phyloP scores from a whole-genome alignment of 805 yeast genomes.

The Candida nanaspora region DNA sequence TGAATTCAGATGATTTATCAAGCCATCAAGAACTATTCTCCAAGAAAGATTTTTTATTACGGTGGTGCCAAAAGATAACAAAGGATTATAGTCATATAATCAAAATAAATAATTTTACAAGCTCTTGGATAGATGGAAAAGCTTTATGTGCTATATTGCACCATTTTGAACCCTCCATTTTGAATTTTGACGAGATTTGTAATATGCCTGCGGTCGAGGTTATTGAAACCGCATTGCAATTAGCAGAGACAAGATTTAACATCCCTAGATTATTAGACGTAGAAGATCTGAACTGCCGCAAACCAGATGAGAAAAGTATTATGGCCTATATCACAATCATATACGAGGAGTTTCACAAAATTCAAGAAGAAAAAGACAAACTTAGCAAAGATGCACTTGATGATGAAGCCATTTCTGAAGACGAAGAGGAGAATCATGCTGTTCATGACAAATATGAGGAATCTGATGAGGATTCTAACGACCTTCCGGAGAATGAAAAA shows the following conservation, averaged over 20 bases:
- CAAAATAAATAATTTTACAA: constrained; percentile 39
- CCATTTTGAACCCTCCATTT: constrained; percentile 33
- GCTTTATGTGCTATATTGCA: constrained; percentile 41
- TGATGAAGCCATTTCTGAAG: background rate
- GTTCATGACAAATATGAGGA: constrained; percentile 3
- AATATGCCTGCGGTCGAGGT: constrained; percentile 22
- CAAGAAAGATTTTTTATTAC: constrained; percentile 33
- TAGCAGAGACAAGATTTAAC: constrained; percentile 36
- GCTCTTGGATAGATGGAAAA: constrained; percentile 47
- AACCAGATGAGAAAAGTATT: constrained; percentile 56
- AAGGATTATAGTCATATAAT: constrained; percentile 26
- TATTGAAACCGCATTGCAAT: constrained; percentile 29
- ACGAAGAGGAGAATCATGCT: background rate
- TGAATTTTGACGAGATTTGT: constrained; percentile 26
- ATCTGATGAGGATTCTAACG: background rate
- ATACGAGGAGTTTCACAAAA: constrained; percentile 37
- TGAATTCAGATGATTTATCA: constrained; percentile 4
- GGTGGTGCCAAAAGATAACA: constrained; percentile 49
- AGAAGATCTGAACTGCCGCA: constrained; percentile 41
- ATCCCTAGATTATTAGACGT: constrained; percentile 47
- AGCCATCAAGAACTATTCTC: constrained; percentile 6
- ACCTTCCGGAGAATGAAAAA: background rate
- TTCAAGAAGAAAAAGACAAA: background rate
- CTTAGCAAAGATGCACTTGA: background rate
- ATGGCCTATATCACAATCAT: constrained; percentile 53